Percentiles rank a stretch among this genome's conserved stretches.
phyloP scores from a whole-genome alignment of 441 rosid species.

The Corymbia citriodora region DNA sequence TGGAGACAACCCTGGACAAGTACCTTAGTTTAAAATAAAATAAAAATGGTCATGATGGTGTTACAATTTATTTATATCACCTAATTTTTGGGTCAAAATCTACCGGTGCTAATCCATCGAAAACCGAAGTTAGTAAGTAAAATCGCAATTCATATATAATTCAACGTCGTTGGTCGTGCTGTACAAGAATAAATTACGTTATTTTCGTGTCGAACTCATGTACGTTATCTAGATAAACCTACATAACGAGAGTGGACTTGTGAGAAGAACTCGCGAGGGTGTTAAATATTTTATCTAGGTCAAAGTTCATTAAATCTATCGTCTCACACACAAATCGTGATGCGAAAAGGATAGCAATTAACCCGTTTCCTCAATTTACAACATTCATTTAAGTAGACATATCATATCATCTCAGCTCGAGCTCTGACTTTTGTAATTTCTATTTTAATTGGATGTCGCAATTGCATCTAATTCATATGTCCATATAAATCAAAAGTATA shows the following conservation, averaged over 20 bases:
- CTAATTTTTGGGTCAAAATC: not conserved
- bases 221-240: too few relatives aligned
- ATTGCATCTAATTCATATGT: not conserved
- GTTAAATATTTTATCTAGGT: not conserved
- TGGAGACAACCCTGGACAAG: not conserved
- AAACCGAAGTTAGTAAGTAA: not conserved
- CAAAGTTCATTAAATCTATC: not conserved
- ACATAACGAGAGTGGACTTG: too few relatives aligned
- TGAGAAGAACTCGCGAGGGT: fast-evolving
- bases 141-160: too few relatives aligned
- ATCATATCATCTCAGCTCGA: not conserved
- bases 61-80: not conserved
- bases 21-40: not conserved
- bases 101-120: not conserved
- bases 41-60: not conserved
- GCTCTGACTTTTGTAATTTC: not conserved
- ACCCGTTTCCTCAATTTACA: not conserved
- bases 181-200: too few relatives aligned
- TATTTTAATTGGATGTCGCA: not conserved
- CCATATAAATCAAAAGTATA: not conserved
- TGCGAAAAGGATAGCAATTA: not conserved
- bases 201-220: fast-evolving
- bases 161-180: fast-evolving
- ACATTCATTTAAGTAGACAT: not conserved
- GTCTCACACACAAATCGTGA: not conserved